Evolutionary conservation across 306 rosid species (phyloP).

Genomic region (Psophocarpus tetragonolobus): DNA sequence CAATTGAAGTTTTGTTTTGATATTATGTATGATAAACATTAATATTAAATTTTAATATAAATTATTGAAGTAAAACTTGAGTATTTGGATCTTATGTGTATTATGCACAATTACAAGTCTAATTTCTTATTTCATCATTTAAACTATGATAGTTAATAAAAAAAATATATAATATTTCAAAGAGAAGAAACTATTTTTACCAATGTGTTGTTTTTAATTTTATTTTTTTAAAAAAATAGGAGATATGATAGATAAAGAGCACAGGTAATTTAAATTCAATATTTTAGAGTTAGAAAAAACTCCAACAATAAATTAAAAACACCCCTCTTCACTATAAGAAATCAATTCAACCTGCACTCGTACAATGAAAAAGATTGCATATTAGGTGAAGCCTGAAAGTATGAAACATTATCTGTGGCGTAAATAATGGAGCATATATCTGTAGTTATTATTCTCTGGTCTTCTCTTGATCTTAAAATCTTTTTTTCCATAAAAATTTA

Average conservation of each 20-base stretch:
- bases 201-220: too few species aligned
- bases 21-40: too few species aligned
- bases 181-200: too few species aligned
- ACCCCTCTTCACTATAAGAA: too few species aligned
- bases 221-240: not conserved
- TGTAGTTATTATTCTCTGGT: slow-evolving; percentile 1
- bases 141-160: too few species aligned
- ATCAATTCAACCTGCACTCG: not conserved
- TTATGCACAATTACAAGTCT: too few species aligned
- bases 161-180: too few species aligned
- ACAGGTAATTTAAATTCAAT: not conserved
- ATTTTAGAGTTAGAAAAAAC: not conserved
- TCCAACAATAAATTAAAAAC: not conserved
- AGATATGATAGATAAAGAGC: not conserved
- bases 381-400: not conserved
- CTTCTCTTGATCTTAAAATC: not conserved
- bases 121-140: too few species aligned
- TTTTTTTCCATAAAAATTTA: not conserved
- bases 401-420: not conserved
- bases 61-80: too few species aligned
- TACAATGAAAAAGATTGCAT: not conserved
- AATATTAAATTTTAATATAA: too few species aligned
- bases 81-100: too few species aligned
- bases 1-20: too few species aligned
- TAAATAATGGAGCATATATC: slow-evolving; percentile 2